A percentile compares a stretch with the other conserved stretches of the same genome.
Evolutionary conservation across 2,329 filamentous ascomycete genomes (phyloP).

Genomic region (Pleoardoris graminearum): DNA sequence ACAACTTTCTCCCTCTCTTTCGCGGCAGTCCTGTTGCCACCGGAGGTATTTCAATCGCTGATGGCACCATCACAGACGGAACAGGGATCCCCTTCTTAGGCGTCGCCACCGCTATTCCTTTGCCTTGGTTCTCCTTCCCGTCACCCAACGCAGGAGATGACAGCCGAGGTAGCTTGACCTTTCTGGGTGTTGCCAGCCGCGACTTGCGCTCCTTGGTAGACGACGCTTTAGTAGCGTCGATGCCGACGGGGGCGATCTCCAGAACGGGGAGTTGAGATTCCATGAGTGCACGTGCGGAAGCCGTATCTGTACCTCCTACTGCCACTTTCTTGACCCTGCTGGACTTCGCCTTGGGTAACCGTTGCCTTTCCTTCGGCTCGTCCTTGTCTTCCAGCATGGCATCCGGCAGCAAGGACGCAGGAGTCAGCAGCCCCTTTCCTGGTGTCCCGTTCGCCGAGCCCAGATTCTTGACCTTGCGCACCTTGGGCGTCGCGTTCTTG

Average conservation of each 20-base stretch:
- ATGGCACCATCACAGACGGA: constrained; percentile 24
- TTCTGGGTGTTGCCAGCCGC: constrained; percentile 40
- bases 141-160: constrained; percentile 14
- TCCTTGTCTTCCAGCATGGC: constrained; percentile 31
- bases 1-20: constrained; percentile 30
- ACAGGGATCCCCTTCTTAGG: constrained; percentile 38
- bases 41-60: constrained; percentile 17
- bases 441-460: constrained; percentile 45
- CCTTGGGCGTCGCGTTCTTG: constrained; percentile 38
- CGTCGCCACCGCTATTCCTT: constrained; percentile 23
- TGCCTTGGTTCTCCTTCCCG: constrained; percentile 32
- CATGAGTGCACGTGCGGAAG: constrained; percentile 7
- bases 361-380: constrained; percentile 14
- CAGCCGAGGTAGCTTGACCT: constrained; percentile 37
- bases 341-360: constrained; percentile 22
- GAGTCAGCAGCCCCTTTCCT: constrained; percentile 40
- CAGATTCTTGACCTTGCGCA: constrained; percentile 36
- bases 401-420: constrained; percentile 36
- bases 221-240: constrained; percentile 16
- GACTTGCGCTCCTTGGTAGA: constrained; percentile 32
- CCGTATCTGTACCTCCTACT: constrained; percentile 15
- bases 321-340: constrained; percentile 30
- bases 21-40: constrained; percentile 36
- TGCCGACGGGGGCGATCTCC: constrained; percentile 27
- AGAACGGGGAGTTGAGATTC: constrained; percentile 24